Evolutionary conservation across 1,284 basidiomycete species (phyloP).

Genomic region (Trametes polyzona): DNA sequence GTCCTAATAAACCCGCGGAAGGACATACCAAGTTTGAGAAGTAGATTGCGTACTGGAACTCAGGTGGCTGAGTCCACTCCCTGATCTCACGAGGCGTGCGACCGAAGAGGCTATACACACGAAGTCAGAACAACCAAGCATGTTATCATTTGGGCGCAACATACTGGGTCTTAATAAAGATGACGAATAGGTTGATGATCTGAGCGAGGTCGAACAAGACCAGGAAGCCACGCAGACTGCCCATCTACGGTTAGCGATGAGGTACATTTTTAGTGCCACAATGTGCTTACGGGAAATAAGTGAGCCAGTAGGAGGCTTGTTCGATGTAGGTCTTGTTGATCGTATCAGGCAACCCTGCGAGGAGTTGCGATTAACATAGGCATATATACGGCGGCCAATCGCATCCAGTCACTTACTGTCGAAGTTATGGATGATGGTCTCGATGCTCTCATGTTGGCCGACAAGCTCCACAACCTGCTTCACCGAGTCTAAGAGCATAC

Average conservation of each 20-base stretch:
- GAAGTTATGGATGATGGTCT: slow-evolving; percentile 69
- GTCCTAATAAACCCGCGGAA: not conserved
- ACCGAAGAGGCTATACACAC: slow-evolving; percentile 73
- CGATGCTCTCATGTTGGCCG: slow-evolving; percentile 67
- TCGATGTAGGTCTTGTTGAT: slow-evolving; percentile 85
- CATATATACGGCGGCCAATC: not conserved
- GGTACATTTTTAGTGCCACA: not conserved
- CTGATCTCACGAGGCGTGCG: slow-evolving; percentile 95
- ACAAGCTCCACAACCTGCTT: slow-evolving; percentile 71
- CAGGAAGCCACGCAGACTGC: slow-evolving; percentile 88
- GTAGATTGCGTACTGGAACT: slow-evolving; percentile 91
- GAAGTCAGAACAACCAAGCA: not conserved
- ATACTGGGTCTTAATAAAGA: slow-evolving; percentile 81
- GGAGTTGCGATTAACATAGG: not conserved
- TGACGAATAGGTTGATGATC: slow-evolving; percentile 86
- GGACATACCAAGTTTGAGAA: slow-evolving; percentile 69
- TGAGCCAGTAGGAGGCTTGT: slow-evolving; percentile 91
- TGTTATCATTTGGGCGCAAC: slow-evolving; percentile 22
- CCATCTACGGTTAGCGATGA: not conserved
- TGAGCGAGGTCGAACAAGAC: slow-evolving; percentile 96
- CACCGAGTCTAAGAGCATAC: slow-evolving; percentile 54
- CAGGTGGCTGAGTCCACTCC: slow-evolving; percentile 94
- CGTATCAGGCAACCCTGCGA: slow-evolving; percentile 63
- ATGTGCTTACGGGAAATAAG: slow-evolving; percentile 83
- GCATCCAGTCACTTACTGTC: slow-evolving; percentile 50